Evolutionary conservation across 257 asterid species (phyloP), one percentile per base, ranked within the genome.

Genomic region (Salvia splendens): DNA sequence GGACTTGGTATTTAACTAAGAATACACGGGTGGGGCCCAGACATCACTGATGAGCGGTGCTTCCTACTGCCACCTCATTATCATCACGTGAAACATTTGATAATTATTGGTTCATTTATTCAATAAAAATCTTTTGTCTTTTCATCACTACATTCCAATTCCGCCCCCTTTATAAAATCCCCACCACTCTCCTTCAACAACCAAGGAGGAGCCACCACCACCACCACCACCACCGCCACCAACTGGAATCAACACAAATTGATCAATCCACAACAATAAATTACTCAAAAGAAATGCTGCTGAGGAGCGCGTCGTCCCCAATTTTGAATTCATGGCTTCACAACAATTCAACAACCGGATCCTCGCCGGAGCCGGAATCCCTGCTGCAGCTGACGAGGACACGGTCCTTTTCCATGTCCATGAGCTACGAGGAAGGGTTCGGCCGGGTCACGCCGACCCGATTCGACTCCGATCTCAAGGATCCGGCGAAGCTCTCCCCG

Each of bases 251-350:
- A 48, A 38, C 10, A 6, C 8, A 38, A 5, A 38, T 5, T 5
- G 15, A 48, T 2, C 0, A 14, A 14, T 6, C 5, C 1, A 15
- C 14, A 4, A 49, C 5, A 15, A 1, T 5, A 3, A 49, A 49
- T 6, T 0, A 15, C 3, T 7, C 4, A 0, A 12, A 3, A 47
- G 49, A 5, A 47, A 84, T 87, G 94, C 45, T 88, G 33, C 71
- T 86, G 63, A 65, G 91, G 59, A 86, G 88, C 76, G 75, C 96
- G 12, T 89, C 96, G 5, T 28, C 87, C 0, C 95, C 96, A 33
- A 69, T 89, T 64, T 33, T 84, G 43, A 78, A 81, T 48, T 84
- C 95, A 77, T 80, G 89, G 86, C 4, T 80, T 0, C 84, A 69
- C 41, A 81, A 69, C 41, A 81, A 64, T 35, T 78, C 85, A 1